Conservation (phyloP, 2,329 filamentous ascomycete genomes). For the Botrytis porri region DNA sequence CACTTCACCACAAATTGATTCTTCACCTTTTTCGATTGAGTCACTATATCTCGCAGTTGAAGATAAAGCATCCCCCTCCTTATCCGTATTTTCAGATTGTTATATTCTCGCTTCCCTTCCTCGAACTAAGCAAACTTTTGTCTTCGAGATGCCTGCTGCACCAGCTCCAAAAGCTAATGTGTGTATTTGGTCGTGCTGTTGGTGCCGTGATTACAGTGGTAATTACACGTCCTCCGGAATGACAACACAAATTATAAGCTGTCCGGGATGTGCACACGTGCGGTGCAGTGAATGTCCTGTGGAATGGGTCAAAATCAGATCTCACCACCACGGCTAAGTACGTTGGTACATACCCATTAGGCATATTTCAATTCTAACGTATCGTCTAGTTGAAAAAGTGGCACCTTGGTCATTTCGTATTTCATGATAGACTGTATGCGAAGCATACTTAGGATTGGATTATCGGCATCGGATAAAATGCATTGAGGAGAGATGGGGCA, state of each 20-base stretch:
- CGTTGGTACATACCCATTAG: neutral
- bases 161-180: neutral
- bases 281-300: neutral
- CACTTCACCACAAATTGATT: neutral
- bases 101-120: neutral
- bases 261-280: neutral
- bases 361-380: neutral
- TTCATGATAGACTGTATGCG: neutral
- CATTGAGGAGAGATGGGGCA: neutral
- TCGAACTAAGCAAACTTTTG: neutral
- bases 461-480: neutral
- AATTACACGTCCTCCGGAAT: constrained; percentile 7
- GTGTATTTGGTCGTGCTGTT: constrained; percentile 10
- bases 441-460: neutral
- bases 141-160: constrained; percentile 8
- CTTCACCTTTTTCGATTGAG: neutral
- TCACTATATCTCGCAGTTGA: neutral
- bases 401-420: neutral
- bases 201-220: neutral
- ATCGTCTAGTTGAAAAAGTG: neutral
- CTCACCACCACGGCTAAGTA: constrained; percentile 3
- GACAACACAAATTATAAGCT: constrained; percentile 4
- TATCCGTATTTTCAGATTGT: neutral
- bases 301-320: neutral
- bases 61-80: neutral